These are phyloP conservation scores for Zymoseptoria tritici DNA, from an alignment of 2,329 filamentous ascomycete species.

Conservation along the genomic window DNA sequence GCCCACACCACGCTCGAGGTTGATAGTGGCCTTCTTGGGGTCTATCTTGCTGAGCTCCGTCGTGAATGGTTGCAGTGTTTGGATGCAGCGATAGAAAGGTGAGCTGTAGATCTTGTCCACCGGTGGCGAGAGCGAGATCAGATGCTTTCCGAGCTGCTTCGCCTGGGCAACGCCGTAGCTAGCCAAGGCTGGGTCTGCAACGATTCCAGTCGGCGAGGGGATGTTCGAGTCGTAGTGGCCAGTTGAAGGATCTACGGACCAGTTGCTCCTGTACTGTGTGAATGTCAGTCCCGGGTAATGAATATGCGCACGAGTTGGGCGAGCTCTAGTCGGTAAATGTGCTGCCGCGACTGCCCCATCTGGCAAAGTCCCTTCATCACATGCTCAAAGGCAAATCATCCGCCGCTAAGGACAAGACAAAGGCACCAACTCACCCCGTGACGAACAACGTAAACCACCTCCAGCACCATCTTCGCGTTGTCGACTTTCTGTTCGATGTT, in stretches of 20 bases:
- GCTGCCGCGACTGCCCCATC: background rate
- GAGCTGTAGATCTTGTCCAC: slow-evolving; percentile 74
- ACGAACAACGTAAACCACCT: slow-evolving; percentile 43
- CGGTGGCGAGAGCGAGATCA: slow-evolving; percentile 56
- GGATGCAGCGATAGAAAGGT: slow-evolving; percentile 79
- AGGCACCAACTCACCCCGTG: slow-evolving; percentile 41
- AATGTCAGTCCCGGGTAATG: slow-evolving; percentile 3
- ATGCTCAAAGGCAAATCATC: background rate
- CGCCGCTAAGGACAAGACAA: background rate
- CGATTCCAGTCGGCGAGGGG: slow-evolving; percentile 76
- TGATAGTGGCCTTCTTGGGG: slow-evolving; percentile 14
- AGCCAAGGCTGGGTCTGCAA: slow-evolving; percentile 80
- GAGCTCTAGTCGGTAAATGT: background rate
- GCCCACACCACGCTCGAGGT: slow-evolving; percentile 42
- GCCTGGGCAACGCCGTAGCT: slow-evolving; percentile 81
- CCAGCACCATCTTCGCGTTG: slow-evolving; percentile 32
- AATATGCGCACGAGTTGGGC: background rate
- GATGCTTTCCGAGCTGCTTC: slow-evolving; percentile 61
- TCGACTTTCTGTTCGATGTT: background rate
- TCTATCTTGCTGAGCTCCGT: slow-evolving; percentile 37
- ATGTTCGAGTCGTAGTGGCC: slow-evolving; percentile 69
- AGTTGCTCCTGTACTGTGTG: slow-evolving; percentile 76
- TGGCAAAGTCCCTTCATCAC: background rate
- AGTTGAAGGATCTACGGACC: slow-evolving; percentile 73
- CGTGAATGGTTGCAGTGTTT: slow-evolving; percentile 69